Base-by-base conservation (phyloP, 805 yeast species). In the Tetrapisispora arboricola region DNA sequence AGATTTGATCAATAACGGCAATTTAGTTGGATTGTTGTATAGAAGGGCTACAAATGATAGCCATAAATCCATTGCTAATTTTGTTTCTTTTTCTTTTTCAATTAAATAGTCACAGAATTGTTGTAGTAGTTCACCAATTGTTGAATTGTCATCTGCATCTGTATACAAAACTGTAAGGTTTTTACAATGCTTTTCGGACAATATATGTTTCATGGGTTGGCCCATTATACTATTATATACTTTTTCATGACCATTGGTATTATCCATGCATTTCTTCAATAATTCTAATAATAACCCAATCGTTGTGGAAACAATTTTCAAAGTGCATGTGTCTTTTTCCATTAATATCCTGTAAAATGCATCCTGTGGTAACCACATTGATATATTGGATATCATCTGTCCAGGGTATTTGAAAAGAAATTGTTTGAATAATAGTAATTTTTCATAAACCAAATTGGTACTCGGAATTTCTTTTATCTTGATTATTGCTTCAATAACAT, bases 61-160 rank as follows among this genome's bases (percentile, higher is more conserved):
- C 64, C 64, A 59, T 29, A 56, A 39, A 40, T 58, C 62, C 46
- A 50, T 47, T 4, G 58, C 57, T 3, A 53, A 32, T 39, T 56
- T 59, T 18, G 41, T 46, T 24, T 54, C 57, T 11, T 46, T 39
- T 32, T 48, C 49, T 9, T 26, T 41, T 2, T 42, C 16, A 9
- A 55, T 42, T 17, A 51, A 30, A 18, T 44, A 27, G 20, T 35
- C 46, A 2, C 57, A 42, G 32, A 55, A 48, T 19, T 31, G 29
- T 24, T 50, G 34, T 9, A 58, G 24, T 6, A 53, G 37, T 9
- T 44, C 39, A 12, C 54, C 53, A 11, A 57, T 29, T 7, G 56
- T 48, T 31, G 32, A 20, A 15, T 29, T 34, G 15, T 30, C 19
- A 19, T 22, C 12, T 4, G 17, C 16, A 22, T 22, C 35, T 8